These are phyloP conservation scores for Penicillium psychrosexuale DNA, from an alignment of 2,329 filamentous ascomycete species.

Conservation along the genomic window DNA sequence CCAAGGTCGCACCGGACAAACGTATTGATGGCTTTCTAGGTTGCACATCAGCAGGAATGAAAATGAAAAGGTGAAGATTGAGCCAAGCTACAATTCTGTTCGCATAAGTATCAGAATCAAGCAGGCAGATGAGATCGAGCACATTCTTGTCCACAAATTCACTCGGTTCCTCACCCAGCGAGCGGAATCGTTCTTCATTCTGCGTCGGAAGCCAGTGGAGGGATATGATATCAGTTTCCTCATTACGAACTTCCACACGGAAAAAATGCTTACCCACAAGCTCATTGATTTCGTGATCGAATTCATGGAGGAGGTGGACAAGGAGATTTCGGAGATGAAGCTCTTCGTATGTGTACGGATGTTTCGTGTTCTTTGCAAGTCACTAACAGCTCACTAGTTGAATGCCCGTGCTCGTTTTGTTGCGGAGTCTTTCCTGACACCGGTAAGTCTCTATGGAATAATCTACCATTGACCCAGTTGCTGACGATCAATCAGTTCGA, in stretches of 20 bases:
- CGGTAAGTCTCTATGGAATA: conserved; percentile 54
- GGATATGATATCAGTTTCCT: conserved; percentile 98
- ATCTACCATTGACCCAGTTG: conserved; percentile 1
- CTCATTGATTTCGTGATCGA: conserved; percentile 98
- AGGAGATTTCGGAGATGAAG: conserved; percentile 99
- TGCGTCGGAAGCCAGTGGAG: conserved; percentile 92
- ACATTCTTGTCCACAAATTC: conserved; percentile 88
- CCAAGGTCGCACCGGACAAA: neutral
- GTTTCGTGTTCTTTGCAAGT: neutral
- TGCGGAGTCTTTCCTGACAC: conserved; percentile 95
- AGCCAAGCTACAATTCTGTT: conserved; percentile 95
- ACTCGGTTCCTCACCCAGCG: conserved; percentile 93
- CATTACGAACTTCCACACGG: conserved; percentile 98
- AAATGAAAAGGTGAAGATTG: conserved; percentile 93
- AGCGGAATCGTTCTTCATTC: conserved; percentile 94
- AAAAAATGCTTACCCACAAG: conserved; percentile 98
- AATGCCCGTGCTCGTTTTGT: conserved; percentile 97
- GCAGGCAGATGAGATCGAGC: conserved; percentile 97
- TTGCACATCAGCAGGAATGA: conserved; percentile 89
- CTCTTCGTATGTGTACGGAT: conserved; percentile 71
- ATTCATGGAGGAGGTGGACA: conserved; percentile 99
- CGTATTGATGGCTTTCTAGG: neutral
- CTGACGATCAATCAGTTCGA: conserved; percentile 27
- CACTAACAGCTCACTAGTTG: conserved; percentile 56
- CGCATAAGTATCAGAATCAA: conserved; percentile 98